These are phyloP conservation scores for Aspergillus awamori DNA, from an alignment of 2,329 filamentous ascomycete species.

Conservation along the genomic window DNA sequence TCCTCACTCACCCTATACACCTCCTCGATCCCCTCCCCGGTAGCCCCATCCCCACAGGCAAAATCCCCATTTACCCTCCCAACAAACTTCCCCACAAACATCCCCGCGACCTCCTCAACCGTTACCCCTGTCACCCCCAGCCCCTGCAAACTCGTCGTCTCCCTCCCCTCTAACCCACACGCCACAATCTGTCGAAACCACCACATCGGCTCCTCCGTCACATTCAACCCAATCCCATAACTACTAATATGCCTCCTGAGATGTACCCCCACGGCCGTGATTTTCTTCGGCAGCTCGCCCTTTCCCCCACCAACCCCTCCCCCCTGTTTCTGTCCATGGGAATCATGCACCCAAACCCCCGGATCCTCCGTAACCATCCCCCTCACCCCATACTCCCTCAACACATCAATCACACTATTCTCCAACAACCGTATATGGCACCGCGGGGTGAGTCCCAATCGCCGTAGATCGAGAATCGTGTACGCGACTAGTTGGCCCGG, in stretches of 20 bases:
- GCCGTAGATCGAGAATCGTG: constrained; percentile 79
- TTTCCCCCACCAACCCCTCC: not conserved
- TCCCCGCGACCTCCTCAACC: constrained; percentile 43
- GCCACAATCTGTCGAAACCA: constrained; percentile 76
- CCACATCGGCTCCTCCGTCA: constrained; percentile 62
- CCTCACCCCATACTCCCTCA: constrained; percentile 62
- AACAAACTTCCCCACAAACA: constrained; percentile 46
- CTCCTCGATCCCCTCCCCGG: constrained; percentile 42
- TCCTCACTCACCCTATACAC: constrained; percentile 42
- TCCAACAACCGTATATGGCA: constrained; percentile 81
- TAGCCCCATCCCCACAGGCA: constrained; percentile 32
- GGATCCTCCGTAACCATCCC: constrained; percentile 73
- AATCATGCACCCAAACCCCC: constrained; percentile 71
- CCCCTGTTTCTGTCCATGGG: not conserved
- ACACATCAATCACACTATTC: constrained; percentile 69
- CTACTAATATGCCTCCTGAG: constrained; percentile 79
- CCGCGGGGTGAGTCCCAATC: constrained; percentile 68
- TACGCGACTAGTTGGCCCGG: constrained; percentile 93
- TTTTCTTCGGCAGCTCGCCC: constrained; percentile 58
- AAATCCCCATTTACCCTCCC: constrained; percentile 40
- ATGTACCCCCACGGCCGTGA: constrained; percentile 91
- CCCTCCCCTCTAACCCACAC: constrained; percentile 80
- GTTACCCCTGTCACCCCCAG: constrained; percentile 45
- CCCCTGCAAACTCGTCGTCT: constrained; percentile 71
- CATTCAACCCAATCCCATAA: constrained; percentile 74